A percentile compares a stretch with the other conserved stretches of the same genome.
Conservation (phyloP, 164 flowering plant genomes). For the Paratinospora sagittata region DNA sequence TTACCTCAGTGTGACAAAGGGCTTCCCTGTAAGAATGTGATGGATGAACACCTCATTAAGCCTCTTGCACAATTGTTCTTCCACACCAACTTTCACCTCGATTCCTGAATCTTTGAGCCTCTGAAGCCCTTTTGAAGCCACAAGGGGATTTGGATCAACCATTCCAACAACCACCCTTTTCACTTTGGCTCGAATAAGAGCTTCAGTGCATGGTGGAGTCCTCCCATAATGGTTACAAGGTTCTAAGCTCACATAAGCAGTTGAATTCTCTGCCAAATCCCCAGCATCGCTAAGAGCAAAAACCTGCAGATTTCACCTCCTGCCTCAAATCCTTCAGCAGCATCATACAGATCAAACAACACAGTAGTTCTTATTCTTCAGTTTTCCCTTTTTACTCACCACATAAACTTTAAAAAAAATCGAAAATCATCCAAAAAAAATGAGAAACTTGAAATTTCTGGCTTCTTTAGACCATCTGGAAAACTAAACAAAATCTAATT, state of each 20-base stretch:
- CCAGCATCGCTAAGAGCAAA: conserved; percentile 92
- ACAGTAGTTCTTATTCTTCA: background rate
- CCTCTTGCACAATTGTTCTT: conserved; percentile 74
- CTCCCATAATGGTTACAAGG: conserved; percentile 95
- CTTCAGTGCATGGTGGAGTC: conserved; percentile 95
- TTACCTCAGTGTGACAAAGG: conserved; percentile 75
- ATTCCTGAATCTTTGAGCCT: conserved; percentile 69
- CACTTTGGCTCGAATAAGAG: conserved; percentile 81
- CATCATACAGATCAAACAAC: background rate
- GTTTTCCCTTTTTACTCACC: background rate
- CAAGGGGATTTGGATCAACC: conserved; percentile 97
- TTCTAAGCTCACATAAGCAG: conserved; percentile 93
- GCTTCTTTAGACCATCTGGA: too few species aligned
- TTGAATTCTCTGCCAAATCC: conserved; percentile 70
- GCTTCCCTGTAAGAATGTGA: conserved; percentile 73
- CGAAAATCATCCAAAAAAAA: too few species aligned
- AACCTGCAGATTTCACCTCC: conserved; percentile 47
- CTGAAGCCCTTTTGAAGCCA: conserved; percentile 75
- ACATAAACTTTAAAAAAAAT: background rate
- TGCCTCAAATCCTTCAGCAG: conserved; percentile 10
- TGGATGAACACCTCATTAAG: conserved; percentile 80
- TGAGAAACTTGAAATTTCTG: too few species aligned
- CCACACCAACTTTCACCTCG: conserved; percentile 69
- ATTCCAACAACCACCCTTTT: conserved; percentile 85
- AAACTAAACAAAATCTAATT: too few species aligned